Evolutionary conservation across 805 yeast genomes (phyloP).

Genomic region (Zygosaccharomyces pseudorouxii): DNA sequence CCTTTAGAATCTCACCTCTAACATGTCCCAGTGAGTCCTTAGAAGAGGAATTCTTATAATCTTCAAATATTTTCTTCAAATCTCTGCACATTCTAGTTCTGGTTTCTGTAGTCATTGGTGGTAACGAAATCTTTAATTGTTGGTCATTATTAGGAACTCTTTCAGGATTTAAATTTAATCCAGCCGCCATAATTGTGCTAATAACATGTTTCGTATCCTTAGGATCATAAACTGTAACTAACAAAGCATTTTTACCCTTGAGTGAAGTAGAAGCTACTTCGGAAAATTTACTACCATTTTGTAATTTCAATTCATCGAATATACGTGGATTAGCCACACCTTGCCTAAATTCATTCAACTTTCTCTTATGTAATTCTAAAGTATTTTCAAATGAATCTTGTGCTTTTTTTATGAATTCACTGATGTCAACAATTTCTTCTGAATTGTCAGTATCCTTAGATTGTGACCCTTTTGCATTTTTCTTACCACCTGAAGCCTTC

Average conservation of each 20-base stretch:
- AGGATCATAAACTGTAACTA: conserved; percentile 87
- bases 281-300: conserved; percentile 46
- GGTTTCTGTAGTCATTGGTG: conserved; percentile 67
- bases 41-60: conserved; percentile 48
- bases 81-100: conserved; percentile 51
- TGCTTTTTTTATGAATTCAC: conserved; percentile 14
- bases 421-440: conserved; percentile 16
- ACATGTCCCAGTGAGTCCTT: conserved; percentile 50
- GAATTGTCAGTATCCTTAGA: conserved; percentile 9
- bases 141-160: conserved; percentile 68
- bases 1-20: conserved; percentile 56
- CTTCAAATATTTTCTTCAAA: conserved; percentile 63
- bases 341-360: conserved; percentile 57
- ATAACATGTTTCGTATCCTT: conserved; percentile 61
- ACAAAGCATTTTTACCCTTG: conserved; percentile 60
- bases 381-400: conserved; percentile 41
- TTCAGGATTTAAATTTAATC: conserved; percentile 76
- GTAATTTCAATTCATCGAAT: conserved; percentile 56
- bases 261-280: conserved; percentile 66
- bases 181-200: conserved; percentile 63
- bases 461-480: conserved; percentile 15
- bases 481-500: conserved; percentile 13
- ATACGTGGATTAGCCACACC: conserved; percentile 66
- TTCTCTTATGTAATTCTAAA: conserved; percentile 49
- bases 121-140: conserved; percentile 66